Evolutionary conservation across 1,284 basidiomycete genomes (phyloP).

Genomic region (Pterulicium gracile): DNA sequence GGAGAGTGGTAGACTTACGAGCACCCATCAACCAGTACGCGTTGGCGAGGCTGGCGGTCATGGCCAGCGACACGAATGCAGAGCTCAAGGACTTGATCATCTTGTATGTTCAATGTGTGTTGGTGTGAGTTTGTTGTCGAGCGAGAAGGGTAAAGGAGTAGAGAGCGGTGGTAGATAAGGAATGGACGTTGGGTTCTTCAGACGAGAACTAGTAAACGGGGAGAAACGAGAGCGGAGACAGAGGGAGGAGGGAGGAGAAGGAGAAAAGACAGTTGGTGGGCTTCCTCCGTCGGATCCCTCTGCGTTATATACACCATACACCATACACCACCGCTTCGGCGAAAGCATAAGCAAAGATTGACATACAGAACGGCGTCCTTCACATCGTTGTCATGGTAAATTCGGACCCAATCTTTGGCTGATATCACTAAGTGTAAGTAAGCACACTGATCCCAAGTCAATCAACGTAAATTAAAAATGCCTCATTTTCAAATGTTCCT

Average conservation of each 20-base stretch:
- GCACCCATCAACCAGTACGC: slow-evolving; percentile 24
- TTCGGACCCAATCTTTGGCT: no score
- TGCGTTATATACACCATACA: no score
- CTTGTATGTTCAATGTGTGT: not conserved
- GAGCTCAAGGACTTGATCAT: not conserved
- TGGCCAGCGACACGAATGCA: slow-evolving; percentile 1
- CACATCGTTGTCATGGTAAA: no score
- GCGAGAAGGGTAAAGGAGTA: no score
- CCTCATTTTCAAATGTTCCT: no score
- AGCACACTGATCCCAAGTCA: no score
- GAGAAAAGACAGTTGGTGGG: not conserved
- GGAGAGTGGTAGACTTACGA: slow-evolving; percentile 12
- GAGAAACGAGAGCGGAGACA: not conserved
- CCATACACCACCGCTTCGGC: no score
- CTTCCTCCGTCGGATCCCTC: no score
- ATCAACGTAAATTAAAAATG: no score
- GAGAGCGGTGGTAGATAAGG: not conserved
- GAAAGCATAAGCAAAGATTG: no score
- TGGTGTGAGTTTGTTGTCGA: not conserved
- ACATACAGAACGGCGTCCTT: no score
- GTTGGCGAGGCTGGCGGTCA: slow-evolving; percentile 15
- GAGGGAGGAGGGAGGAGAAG: not conserved
- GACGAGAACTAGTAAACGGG: not conserved
- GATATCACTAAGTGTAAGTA: no score
- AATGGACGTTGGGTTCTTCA: not conserved